phyloP scores from a whole-genome alignment of 805 yeast species.

The Peterozyma xylosa region DNA sequence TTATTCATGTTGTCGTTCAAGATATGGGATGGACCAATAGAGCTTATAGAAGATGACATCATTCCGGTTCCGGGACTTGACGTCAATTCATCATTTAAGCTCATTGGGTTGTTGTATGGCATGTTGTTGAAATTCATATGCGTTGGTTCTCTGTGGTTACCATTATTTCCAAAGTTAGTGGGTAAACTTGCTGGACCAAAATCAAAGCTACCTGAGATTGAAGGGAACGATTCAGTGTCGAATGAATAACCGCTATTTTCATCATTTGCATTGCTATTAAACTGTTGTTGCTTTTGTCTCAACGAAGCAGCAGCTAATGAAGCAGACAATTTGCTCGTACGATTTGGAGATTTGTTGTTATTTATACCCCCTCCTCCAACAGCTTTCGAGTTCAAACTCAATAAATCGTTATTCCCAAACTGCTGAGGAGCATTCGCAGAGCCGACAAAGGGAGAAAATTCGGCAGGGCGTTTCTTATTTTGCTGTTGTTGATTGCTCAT shows the following conservation, averaged over 20 bases:
- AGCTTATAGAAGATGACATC: neutral
- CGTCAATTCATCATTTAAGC: neutral
- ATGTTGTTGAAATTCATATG: neutral
- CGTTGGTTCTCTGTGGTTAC: too few relatives aligned
- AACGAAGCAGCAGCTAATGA: constrained; percentile 7
- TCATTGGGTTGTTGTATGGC: neutral
- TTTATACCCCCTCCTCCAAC: neutral
- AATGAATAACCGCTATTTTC: constrained; percentile 1
- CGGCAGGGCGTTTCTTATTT: constrained; percentile 16
- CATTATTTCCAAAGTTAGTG: neutral
- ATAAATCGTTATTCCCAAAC: constrained; percentile 3
- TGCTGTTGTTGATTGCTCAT: neutral
- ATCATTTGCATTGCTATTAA: neutral
- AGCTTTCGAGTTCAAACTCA: constrained; percentile 2
- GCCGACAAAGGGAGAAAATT: constrained; percentile 16
- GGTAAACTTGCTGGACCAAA: constrained; percentile 10
- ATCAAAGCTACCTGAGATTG: constrained; percentile 7
- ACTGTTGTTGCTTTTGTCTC: constrained; percentile 4
- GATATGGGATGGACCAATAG: neutral
- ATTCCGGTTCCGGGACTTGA: neutral
- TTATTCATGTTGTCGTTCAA: neutral
- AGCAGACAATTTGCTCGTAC: constrained; percentile 10
- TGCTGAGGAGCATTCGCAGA: neutral
- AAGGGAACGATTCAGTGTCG: constrained; percentile 5
- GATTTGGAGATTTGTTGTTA: neutral